phyloP scores from a whole-genome alignment of 2,329 filamentous ascomycete genomes.

The Penicillium sp. region DNA sequence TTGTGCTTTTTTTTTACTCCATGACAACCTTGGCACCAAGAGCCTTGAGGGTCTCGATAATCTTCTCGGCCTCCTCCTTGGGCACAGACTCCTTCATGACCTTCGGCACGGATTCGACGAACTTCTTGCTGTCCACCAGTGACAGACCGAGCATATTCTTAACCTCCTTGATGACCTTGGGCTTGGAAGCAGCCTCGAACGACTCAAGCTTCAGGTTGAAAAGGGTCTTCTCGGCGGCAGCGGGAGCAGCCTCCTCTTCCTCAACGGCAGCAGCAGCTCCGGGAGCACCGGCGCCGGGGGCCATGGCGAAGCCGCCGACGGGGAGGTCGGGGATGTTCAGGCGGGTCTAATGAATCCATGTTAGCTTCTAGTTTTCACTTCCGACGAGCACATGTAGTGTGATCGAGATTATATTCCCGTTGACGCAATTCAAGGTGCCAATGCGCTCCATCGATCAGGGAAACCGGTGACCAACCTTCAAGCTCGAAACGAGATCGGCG shows the following conservation, averaged over 20 bases:
- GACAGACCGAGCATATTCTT: slow-evolving; percentile 93
- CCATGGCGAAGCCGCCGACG: slow-evolving; percentile 82
- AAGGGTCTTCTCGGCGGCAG: slow-evolving; percentile 88
- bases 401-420: not conserved
- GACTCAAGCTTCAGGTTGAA: slow-evolving; percentile 94
- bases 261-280: slow-evolving; percentile 66
- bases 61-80: slow-evolving; percentile 99
- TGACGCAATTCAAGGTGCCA: not conserved
- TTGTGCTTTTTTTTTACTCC: slow-evolving; percentile 63
- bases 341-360: slow-evolving; percentile 61
- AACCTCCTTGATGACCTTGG: slow-evolving; percentile 99
- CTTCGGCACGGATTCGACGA: slow-evolving; percentile 97
- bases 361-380: not conserved
- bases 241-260: slow-evolving; percentile 85
- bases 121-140: slow-evolving; percentile 99
- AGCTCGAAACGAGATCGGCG: slow-evolving; percentile 85
- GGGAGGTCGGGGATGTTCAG: slow-evolving; percentile 98
- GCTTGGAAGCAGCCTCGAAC: slow-evolving; percentile 85
- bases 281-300: slow-evolving; percentile 58
- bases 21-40: slow-evolving; percentile 85
- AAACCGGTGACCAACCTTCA: slow-evolving; percentile 69
- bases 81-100: slow-evolving; percentile 97
- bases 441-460: not conserved
- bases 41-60: slow-evolving; percentile 89
- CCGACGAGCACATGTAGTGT: not conserved